These are phyloP conservation scores for Pseudocercospora fijiensis DNA, from an alignment of 2,329 filamentous ascomycete genomes.

Conservation along the genomic window DNA sequence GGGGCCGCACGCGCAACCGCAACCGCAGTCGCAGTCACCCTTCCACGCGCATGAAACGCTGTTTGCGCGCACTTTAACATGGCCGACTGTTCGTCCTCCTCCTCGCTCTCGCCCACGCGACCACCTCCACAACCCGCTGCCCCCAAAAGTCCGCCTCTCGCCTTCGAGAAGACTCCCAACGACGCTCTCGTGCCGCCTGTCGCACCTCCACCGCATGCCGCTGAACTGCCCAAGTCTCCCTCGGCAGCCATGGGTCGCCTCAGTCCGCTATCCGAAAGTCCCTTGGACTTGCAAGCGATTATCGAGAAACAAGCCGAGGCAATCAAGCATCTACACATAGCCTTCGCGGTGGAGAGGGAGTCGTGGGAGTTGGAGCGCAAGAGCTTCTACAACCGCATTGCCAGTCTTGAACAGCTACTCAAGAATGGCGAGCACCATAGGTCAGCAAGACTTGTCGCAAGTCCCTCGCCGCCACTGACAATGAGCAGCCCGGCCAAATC, in stretches of 20 bases:
- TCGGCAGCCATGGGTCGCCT: conserved; percentile 29
- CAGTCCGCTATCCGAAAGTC: conserved; percentile 21
- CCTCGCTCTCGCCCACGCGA: conserved; percentile 7
- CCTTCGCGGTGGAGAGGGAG: conserved; percentile 39
- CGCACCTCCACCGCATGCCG: conserved; percentile 9
- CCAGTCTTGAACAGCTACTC: conserved; percentile 38
- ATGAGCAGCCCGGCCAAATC: conserved; percentile 38
- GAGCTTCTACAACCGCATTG: conserved; percentile 36
- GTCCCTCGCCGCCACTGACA: conserved; percentile 10
- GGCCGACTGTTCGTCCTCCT: conserved; percentile 5
- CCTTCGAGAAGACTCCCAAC: conserved; percentile 39
- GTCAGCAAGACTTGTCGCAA: conserved; percentile 23
- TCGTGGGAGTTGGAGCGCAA: conserved; percentile 38
- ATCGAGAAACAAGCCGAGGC: conserved; percentile 39
- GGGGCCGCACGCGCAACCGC: no score
- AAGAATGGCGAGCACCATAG: conserved; percentile 38
- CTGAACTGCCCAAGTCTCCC: conserved; percentile 17
- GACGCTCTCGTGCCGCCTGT: conserved; percentile 36
- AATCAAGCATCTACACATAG: conserved; percentile 36
- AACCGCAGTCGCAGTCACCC: background rate
- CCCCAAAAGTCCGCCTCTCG: conserved; percentile 39
- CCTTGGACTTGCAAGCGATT: conserved; percentile 35
- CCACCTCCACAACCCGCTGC: conserved; percentile 22
- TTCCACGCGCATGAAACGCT: conserved; percentile 7
- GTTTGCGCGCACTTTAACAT: conserved; percentile 1